Evolutionary conservation across 768 basidiomycete species (phyloP).

Genomic region (Lentinus tigrinus): DNA sequence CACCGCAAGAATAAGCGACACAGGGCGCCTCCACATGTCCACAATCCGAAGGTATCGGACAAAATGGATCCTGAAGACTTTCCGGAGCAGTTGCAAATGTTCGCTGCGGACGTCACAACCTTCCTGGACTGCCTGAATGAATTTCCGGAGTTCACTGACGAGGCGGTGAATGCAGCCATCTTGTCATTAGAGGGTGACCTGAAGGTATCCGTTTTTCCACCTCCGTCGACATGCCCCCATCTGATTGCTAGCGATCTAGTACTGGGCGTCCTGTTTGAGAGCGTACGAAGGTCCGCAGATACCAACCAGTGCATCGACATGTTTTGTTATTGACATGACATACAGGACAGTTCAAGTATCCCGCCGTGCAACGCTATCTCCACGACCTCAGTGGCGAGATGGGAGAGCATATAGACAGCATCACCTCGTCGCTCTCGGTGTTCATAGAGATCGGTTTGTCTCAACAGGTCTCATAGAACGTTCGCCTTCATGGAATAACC

Average conservation of each 20-base stretch:
- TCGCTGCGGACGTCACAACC: conserved; percentile 65
- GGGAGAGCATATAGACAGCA: conserved; percentile 70
- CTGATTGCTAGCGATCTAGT: conserved; percentile 39
- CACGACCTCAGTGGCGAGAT: conserved; percentile 74
- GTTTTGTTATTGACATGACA: background rate
- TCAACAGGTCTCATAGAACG: background rate
- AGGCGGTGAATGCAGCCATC: conserved; percentile 68
- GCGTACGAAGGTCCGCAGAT: conserved; percentile 53
- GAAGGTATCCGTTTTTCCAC: conserved; percentile 39
- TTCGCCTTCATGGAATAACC: background rate
- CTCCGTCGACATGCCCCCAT: background rate
- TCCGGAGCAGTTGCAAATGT: conserved; percentile 58
- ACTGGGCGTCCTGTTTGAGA: conserved; percentile 72
- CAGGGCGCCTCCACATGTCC: conserved; percentile 43
- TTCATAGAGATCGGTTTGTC: conserved; percentile 73
- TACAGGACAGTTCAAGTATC: conserved; percentile 68
- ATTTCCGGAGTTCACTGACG: conserved; percentile 77
- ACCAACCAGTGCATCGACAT: background rate
- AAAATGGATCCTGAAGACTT: conserved; percentile 64
- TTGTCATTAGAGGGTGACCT: conserved; percentile 68
- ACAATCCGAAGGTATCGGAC: conserved; percentile 52
- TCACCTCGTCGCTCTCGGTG: conserved; percentile 65
- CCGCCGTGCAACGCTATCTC: conserved; percentile 71
- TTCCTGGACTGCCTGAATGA: conserved; percentile 74
- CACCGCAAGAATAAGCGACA: conserved; percentile 30